Evolutionary conservation across 108 stramenopile species (phyloP), one percentile per base, ranked within the genome.

Genomic region (Discostella pseudostelligera): DNA sequence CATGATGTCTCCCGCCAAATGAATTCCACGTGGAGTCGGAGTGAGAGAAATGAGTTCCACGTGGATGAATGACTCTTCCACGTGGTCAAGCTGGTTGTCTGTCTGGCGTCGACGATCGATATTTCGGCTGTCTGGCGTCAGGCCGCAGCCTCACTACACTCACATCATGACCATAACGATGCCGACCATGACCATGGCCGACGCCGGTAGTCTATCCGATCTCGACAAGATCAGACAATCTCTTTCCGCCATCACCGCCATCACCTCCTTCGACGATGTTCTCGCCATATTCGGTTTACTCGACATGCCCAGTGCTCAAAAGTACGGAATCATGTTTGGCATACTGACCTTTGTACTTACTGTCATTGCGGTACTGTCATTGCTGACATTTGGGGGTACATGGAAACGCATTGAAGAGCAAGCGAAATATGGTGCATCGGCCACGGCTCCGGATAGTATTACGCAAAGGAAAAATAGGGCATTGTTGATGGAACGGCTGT

Each of bases 311-410:
- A 37, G 64, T 6, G 89, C 92, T 9, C 92, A 93, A 65, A 78
- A 82, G 26, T 87, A 87, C 62, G 92, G 92, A n/a, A 90, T 93
- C 51, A 10, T 86, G 37, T 83, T 89, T 54, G 92, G 92, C 10
- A 78, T 73, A 24, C n/a, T 89, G 21, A 80, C 80, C 19, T 93
- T 93, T 62, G 59, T 62, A 0, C 57, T 62, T 29, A 93, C 92
- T 44, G 78, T 93, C n/a, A 36, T 56, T 44, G 73, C 89, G 26
- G 89, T 93, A 1, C 8, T 90, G 1, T 39, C 80, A 4, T 51
- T 93, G 28, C 59, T 93, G 3, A 66, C 82, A 3, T 63, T 87
- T 17, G 92, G 92, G 45, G 92, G 92, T 8, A 76, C 84, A 17
- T 90, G 87, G 48, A 54, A 84, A 61, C 81, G 92, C 13, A 88